Conservation (phyloP, 169 alveolate genomes). For the Plasmodium ovale region DNA sequence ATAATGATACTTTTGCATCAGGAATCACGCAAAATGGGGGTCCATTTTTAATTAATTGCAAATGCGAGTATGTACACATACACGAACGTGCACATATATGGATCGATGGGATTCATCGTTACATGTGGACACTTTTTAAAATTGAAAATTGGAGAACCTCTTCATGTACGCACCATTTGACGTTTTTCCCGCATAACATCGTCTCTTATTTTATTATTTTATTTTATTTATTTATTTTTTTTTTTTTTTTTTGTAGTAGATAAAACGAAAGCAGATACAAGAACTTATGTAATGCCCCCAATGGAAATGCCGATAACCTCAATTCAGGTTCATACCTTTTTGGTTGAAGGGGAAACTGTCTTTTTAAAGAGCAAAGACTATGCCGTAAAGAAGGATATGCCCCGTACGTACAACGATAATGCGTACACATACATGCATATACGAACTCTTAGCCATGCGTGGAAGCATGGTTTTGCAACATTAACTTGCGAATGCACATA, state of each 20-base stretch:
- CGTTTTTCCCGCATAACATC: background rate
- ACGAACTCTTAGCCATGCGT: too few relatives aligned
- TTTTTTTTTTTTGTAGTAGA: background rate
- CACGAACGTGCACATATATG: too few relatives aligned
- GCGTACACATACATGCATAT: background rate
- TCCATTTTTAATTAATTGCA: background rate
- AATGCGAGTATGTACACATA: too few relatives aligned
- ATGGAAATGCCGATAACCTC: slow-evolving; percentile 2
- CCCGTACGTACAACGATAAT: background rate
- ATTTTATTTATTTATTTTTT: background rate
- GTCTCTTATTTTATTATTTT: background rate
- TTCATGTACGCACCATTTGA: background rate
- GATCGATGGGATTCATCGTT: background rate
- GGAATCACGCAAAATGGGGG: background rate
- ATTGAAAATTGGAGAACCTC: background rate
- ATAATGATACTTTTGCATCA: too few relatives aligned
- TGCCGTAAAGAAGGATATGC: slow-evolving; percentile 1
- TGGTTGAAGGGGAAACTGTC: background rate
- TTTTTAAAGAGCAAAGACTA: slow-evolving; percentile 2
- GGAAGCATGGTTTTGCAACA: too few relatives aligned
- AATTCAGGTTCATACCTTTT: slow-evolving; percentile 3
- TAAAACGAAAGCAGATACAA: background rate
- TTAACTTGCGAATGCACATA: too few relatives aligned
- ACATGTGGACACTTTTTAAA: background rate
- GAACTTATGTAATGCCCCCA: background rate